Conservation (phyloP, 1,139 yeast genomes). For the Yamadazyma jaroonii region DNA sequence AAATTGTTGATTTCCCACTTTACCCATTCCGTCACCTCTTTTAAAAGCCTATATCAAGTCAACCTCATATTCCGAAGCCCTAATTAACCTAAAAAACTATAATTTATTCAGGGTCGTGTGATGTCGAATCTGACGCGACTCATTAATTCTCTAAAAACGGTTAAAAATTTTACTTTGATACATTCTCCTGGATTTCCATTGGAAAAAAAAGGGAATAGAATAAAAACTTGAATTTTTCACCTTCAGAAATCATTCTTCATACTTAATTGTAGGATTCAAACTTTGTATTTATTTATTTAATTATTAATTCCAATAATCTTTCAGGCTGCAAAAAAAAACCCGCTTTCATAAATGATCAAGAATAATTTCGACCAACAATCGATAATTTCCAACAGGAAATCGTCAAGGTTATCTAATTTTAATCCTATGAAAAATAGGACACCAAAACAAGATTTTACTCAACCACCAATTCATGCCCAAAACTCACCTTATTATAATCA, state of each 20-base stretch:
- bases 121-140: conserved; percentile 6
- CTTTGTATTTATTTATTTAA: too few species aligned
- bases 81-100: too few species aligned
- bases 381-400: conserved; percentile 13
- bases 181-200: conserved; percentile 1
- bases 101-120: background rate
- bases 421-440: conserved; percentile 15
- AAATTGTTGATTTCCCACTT: too few species aligned
- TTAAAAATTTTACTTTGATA: conserved; percentile 4
- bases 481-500: conserved; percentile 13
- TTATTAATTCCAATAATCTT: too few species aligned
- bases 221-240: background rate
- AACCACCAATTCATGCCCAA: conserved; percentile 5
- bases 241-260: too few species aligned
- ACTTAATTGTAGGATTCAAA: too few species aligned
- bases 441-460: background rate
- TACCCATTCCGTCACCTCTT: too few species aligned
- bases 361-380: conserved; percentile 12
- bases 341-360: conserved; percentile 4
- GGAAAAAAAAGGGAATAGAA: background rate
- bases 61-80: too few species aligned
- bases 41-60: too few species aligned
- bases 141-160: conserved; percentile 7
- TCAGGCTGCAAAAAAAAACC: too few species aligned
- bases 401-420: conserved; percentile 17